Evolutionary conservation across 179 eudicot species (phyloP).

Genomic region (Silene noctiflora): DNA sequence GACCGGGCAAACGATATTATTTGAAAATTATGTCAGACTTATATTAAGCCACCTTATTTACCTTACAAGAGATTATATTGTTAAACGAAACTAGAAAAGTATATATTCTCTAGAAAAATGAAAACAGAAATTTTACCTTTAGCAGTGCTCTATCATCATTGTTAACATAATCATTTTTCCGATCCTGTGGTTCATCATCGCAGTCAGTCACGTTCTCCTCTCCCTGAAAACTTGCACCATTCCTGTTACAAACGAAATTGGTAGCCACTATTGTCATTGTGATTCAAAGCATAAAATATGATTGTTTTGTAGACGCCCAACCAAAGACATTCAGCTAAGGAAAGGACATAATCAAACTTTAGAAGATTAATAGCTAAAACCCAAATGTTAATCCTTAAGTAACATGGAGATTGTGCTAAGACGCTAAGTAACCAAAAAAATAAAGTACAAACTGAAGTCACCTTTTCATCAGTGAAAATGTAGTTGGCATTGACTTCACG

Average conservation of each 20-base stretch:
- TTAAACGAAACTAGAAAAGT: background rate
- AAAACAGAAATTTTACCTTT: slow-evolving; percentile 32
- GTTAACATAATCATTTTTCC: slow-evolving; percentile 48
- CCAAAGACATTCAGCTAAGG: slow-evolving; percentile 2
- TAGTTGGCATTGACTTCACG: slow-evolving; percentile 43
- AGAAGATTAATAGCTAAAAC: background rate
- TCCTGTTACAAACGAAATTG: slow-evolving; percentile 12
- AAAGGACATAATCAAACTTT: background rate
- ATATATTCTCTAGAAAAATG: background rate
- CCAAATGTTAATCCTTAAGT: background rate
- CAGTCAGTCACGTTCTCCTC: slow-evolving; percentile 13
- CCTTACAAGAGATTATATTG: background rate
- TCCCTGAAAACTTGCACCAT: slow-evolving; percentile 20
- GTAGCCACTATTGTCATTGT: background rate
- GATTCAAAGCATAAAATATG: background rate
- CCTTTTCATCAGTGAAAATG: slow-evolving; percentile 52
- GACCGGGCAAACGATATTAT: background rate
- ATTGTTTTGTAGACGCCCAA: background rate
- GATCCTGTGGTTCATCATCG: slow-evolving; percentile 27
- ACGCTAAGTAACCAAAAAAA: background rate
- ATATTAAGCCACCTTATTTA: background rate
- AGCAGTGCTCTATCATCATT: slow-evolving; percentile 52
- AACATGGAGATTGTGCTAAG: background rate
- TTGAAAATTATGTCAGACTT: background rate
- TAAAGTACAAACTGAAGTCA: slow-evolving; percentile 16